Base-by-base conservation (phyloP, 352 stramenopile genomes). In the Globisporangium emineosum region DNA sequence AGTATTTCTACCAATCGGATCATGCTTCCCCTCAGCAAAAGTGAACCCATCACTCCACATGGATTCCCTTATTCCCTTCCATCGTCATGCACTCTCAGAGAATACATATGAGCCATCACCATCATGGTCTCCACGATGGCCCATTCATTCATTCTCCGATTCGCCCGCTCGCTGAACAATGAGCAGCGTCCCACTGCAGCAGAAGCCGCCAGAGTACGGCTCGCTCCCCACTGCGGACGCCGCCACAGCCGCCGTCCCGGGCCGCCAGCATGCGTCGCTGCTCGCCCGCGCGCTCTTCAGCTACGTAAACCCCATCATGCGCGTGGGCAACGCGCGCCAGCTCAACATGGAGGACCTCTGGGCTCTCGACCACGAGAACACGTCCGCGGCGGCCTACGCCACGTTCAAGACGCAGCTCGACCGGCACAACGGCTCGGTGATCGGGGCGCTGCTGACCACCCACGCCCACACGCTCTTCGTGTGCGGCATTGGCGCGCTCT, bases 241-340 rank as follows among this genome's bases (percentile, higher is more conserved):
- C 25, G 25, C 12, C 47, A 29, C 9, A 9, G 17, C 23, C 23
- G 3, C 13, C 6, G 15, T 29, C 32, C 49, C 5, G 4, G 49
- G 13, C 5, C 49, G 25, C 25, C 27, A 13, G 21, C 23, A 56
- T 59, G 63, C 62, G 5, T 72, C 66, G 21, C 61, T 51, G 49
- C 27, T 49, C 12, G 87, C 80, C 12, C 70, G 69, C 1, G 23
- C 65, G n/a, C 57, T 84, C 5, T 65, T 89, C 21, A 65, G 33
- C 10, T 89, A 78, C 75, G 75, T 72, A 7, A 64, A 68, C 33
- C 72, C 78, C 0, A 62, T 89, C 37, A 68, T 89, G 65, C 27
- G 49, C 21, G 57, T 75, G 35, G 70, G 70, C 3, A 76, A 86
- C 59, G 37, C 51, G 5, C 76, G 71, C 51, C 76, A 86, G 56